Evolutionary conservation across 176 grass and related monocot species (phyloP), one percentile per base, ranked within the genome.

Genomic region (Calamus simplicifolius): DNA sequence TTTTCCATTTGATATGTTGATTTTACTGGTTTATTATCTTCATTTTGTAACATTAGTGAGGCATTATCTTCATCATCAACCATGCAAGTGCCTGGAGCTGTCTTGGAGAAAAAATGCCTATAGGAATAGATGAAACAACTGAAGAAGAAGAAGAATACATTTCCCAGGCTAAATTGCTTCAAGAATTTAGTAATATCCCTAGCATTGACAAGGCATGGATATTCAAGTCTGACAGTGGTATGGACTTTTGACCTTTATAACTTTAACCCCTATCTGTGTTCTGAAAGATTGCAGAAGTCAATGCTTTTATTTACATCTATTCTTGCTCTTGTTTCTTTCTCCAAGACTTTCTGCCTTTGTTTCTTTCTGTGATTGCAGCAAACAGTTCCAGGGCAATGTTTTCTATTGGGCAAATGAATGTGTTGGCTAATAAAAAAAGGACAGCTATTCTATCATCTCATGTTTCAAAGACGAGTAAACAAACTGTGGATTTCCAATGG

Each of bases 191-290:
- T 29, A 88, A 82, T 57, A 70, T 82, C 19, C 92, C 92, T 7
- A 80, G 51, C 73, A 59, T 91, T 38, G 62, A 80, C 72, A 88
- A 91, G 58, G 92, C 84, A 2, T 97, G 92, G 92, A 51, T 85
- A 71, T 85, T 97, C 69, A 91, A 70, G 72, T 82, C 83, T 55
- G 79, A 87, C 28, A 66, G 52, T 66, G 84, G 84, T 91, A 88
- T 49, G 27, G 6, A 50, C 14, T 51, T 6, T 6, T 16, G 43
- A 54, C 10, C 25, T 62, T 18, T 49, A 16, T 23, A 51, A 1
- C 68, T 51, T 18, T 50, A 57, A 4, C 14, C 35, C 13, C 35
- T 43, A 13, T 13, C 35, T 10, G 13, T 43, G 35, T 12, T 43
- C 35, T 43, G 35, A 64, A 57, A 58, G 29, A 72, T 43, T 12